Percentiles rank a stretch among this genome's conserved stretches.
These are phyloP conservation scores for Vitis hybrid DNA, from an alignment of 177 flowering plant genomes.

Conservation along the genomic window DNA sequence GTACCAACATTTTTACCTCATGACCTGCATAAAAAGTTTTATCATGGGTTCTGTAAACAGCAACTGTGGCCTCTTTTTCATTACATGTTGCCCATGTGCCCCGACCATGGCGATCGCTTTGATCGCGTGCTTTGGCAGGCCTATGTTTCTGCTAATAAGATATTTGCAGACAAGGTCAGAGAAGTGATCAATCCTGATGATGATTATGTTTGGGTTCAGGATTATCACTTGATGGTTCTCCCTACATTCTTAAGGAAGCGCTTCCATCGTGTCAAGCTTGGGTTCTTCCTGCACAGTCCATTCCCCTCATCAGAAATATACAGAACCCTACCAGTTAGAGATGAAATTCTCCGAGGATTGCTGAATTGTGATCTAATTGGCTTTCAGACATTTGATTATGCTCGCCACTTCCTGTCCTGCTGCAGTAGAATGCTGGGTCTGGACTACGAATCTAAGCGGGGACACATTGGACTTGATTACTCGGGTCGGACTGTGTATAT, in stretches of 20 bases:
- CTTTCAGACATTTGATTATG: constrained; percentile 89
- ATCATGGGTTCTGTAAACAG: constrained; percentile 78
- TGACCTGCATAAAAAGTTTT: constrained; percentile 63
- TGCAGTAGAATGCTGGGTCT: constrained; percentile 87
- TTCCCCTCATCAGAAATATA: constrained; percentile 84
- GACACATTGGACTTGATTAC: constrained; percentile 81
- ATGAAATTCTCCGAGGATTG: constrained; percentile 70
- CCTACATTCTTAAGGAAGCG: constrained; percentile 78
- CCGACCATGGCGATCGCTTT: constrained; percentile 75
- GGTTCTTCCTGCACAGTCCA: constrained; percentile 83
- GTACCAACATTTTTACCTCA: constrained; percentile 72
- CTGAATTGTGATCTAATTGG: constrained; percentile 76
- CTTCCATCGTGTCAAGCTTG: constrained; percentile 60
- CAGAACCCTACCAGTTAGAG: constrained; percentile 72
- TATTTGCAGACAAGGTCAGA: constrained; percentile 77
- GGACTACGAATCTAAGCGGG: constrained; percentile 72
- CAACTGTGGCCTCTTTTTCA: constrained; percentile 87
- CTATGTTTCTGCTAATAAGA: constrained; percentile 76
- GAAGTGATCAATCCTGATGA: constrained; percentile 72
- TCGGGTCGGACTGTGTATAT: constrained; percentile 71
- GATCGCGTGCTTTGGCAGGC: constrained; percentile 80
- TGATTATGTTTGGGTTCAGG: constrained; percentile 84
- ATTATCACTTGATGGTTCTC: constrained; percentile 79
- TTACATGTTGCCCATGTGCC: constrained; percentile 78
- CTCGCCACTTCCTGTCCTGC: constrained; percentile 78